phyloP scores from a whole-genome alignment of 1,284 basidiomycete genomes.

The Omphalotus olearius region DNA sequence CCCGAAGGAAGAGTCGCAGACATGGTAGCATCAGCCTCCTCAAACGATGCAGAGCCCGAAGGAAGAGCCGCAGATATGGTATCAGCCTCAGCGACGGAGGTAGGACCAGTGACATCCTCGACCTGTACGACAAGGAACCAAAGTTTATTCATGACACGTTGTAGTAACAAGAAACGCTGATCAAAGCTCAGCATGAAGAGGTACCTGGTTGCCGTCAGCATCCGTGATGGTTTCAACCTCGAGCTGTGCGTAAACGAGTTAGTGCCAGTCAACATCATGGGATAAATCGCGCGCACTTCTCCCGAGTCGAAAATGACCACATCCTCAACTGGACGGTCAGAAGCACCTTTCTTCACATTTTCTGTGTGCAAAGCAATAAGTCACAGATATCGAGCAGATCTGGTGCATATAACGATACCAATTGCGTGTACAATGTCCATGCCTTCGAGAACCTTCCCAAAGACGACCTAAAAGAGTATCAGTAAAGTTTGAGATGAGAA shows the following conservation, averaged over 20 bases:
- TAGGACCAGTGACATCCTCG: constrained; percentile 2
- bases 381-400: background rate
- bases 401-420: constrained; percentile 37
- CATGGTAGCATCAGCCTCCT: constrained; percentile 9
- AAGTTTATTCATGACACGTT: constrained; percentile 34
- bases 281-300: constrained; percentile 52
- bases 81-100: constrained; percentile 10
- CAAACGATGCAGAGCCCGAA: background rate
- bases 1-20: constrained; percentile 4
- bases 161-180: constrained; percentile 51
- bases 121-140: constrained; percentile 31
- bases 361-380: constrained; percentile 41
- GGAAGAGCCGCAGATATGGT: constrained; percentile 11
- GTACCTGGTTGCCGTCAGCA: constrained; percentile 81
- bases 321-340: constrained; percentile 70
- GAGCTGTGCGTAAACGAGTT: constrained; percentile 40
- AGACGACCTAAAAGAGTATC: constrained; percentile 65
- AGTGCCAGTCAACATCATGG: constrained; percentile 7
- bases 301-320: constrained; percentile 79
- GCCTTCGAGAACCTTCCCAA: constrained; percentile 86
- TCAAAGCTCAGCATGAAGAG: constrained; percentile 89
- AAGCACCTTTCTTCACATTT: constrained; percentile 59
- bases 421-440: constrained; percentile 80
- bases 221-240: constrained; percentile 57
- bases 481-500: constrained; percentile 4